A percentile compares a stretch with the other conserved stretches of the same genome.
phyloP scores from a whole-genome alignment of 2,329 filamentous ascomycete genomes.

The Chaetomiaceae sp. region DNA sequence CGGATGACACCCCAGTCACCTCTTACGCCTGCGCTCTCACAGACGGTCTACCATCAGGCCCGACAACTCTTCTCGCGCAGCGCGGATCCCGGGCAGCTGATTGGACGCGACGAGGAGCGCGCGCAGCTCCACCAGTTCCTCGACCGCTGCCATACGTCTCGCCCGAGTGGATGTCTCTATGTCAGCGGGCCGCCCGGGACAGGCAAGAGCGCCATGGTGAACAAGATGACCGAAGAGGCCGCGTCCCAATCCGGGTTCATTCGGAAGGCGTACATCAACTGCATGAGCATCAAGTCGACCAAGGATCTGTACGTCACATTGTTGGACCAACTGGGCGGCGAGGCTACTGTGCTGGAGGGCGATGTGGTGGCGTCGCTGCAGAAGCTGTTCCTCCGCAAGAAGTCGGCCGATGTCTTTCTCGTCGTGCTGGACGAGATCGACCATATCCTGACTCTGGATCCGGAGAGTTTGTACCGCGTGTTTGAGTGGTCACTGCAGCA shows the following conservation, averaged over 20 bases:
- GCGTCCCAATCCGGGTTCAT: conserved; percentile 44
- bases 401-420: conserved; percentile 58
- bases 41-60: conserved; percentile 80
- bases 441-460: conserved; percentile 79
- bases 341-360: conserved; percentile 61
- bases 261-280: conserved; percentile 80
- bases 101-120: conserved; percentile 68
- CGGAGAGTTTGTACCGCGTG: conserved; percentile 85
- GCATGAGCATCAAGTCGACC: conserved; percentile 90
- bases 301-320: conserved; percentile 79
- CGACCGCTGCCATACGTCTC: conserved; percentile 51
- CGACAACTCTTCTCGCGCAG: conserved; percentile 82
- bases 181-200: conserved; percentile 94
- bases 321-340: conserved; percentile 59
- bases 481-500: conserved; percentile 92
- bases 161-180: conserved; percentile 76
- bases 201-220: conserved; percentile 91
- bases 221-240: conserved; percentile 63
- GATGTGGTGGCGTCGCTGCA: conserved; percentile 64
- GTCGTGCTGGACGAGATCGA: conserved; percentile 94
- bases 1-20: conserved; percentile 74
- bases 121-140: conserved; percentile 65
- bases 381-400: conserved; percentile 62
- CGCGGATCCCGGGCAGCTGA: conserved; percentile 64
- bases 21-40: conserved; percentile 58